Conservation (phyloP, 2,329 filamentous ascomycete genomes). For the Epichloe sylvatica region DNA sequence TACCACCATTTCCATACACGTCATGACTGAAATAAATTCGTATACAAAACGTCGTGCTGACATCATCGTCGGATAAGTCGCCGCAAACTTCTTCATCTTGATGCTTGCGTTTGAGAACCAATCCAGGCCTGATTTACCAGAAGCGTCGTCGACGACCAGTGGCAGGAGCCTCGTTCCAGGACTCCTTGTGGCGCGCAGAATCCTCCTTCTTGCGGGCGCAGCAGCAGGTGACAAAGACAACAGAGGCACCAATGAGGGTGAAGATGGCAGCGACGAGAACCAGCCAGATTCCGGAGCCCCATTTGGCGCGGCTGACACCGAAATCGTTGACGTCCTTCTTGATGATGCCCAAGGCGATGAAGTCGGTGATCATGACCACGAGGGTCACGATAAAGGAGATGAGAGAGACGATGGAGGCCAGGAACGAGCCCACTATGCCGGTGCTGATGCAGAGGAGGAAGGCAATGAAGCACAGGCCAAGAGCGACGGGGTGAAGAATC, state of each 20-base stretch:
- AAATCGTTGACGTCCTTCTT: conserved; percentile 39
- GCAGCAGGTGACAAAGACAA: conserved; percentile 51
- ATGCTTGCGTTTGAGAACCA: too few relatives aligned
- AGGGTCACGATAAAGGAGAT: conserved; percentile 37
- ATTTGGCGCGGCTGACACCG: conserved; percentile 31
- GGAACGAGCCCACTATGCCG: conserved; percentile 37
- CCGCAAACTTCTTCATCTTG: not conserved
- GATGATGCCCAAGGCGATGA: conserved; percentile 41
- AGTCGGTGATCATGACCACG: conserved; percentile 40
- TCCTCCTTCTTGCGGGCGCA: conserved; percentile 28
- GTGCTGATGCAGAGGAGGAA: conserved; percentile 41
- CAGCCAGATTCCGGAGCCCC: conserved; percentile 44
- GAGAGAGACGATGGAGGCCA: conserved; percentile 35
- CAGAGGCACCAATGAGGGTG: conserved; percentile 37
- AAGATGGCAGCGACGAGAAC: conserved; percentile 41
- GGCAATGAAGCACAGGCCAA: conserved; percentile 42
- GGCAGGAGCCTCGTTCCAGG: conserved; percentile 9
- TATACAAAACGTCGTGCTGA: too few relatives aligned
- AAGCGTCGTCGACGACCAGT: conserved; percentile 7
- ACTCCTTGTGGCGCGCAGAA: conserved; percentile 13
- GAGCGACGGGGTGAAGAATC: conserved; percentile 49
- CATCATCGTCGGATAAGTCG: not conserved
- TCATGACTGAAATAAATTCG: not conserved
- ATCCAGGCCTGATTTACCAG: conserved; percentile 6
- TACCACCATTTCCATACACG: too few relatives aligned